A percentile compares a stretch with the other conserved stretches of the same genome.
phyloP scores from a whole-genome alignment of 2,329 filamentous ascomycete species.

The Botrytis pseudocinerea region DNA sequence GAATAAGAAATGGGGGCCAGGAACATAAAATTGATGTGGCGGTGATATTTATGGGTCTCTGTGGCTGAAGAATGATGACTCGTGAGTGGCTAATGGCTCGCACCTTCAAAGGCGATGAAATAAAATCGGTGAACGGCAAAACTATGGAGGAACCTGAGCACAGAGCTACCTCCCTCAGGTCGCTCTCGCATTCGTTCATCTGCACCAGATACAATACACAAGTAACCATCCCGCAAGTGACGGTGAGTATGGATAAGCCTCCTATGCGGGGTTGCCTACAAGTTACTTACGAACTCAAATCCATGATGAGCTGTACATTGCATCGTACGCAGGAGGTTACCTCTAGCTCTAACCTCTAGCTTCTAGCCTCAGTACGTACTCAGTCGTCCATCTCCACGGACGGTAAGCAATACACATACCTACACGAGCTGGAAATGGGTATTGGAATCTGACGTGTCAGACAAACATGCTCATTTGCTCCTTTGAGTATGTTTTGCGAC shows the following conservation, averaged over 20 bases:
- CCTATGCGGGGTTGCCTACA: not conserved
- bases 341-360: not conserved
- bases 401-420: not conserved
- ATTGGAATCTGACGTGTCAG: constrained; percentile 5
- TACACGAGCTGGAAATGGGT: not conserved
- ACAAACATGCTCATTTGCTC: not conserved
- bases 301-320: not conserved
- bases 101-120: not conserved
- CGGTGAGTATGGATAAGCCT: not conserved
- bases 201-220: not conserved
- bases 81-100: not conserved
- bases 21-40: not conserved
- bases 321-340: not conserved
- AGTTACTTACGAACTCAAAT: not conserved
- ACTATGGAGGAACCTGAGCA: not conserved
- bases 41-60: not conserved
- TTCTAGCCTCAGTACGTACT: not conserved
- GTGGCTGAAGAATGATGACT: not conserved
- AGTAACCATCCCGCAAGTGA: not conserved
- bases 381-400: not conserved
- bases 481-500: not conserved
- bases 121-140: not conserved
- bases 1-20: not conserved
- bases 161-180: not conserved
- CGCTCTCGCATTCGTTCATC: not conserved